phyloP scores from a whole-genome alignment of 495 filamentous ascomycete genomes.

The Rostrohypoxylon terebratum region DNA sequence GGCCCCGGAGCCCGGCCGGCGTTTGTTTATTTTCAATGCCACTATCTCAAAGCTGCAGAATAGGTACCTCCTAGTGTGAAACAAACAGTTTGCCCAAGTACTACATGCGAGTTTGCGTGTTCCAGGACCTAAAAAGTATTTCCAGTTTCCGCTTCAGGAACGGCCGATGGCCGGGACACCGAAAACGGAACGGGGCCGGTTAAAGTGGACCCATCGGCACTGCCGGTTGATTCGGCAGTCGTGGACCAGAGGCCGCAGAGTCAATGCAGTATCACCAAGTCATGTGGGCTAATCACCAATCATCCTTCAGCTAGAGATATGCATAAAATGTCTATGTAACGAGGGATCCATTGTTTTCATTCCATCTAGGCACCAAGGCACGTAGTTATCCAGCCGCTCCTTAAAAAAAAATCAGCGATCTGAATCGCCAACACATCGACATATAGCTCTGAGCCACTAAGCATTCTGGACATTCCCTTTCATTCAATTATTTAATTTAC shows the following conservation, averaged over 20 bases:
- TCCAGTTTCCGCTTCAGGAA: not conserved
- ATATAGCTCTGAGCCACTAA: not conserved
- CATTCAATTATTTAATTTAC: conserved; percentile 9
- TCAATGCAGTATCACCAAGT: conserved; percentile 1
- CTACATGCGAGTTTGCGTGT: not conserved
- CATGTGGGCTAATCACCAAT: not conserved
- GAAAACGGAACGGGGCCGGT: not conserved
- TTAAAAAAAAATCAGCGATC: not conserved
- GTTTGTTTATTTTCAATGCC: not conserved
- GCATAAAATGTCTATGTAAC: not conserved
- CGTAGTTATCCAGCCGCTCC: not conserved
- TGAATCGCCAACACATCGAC: not conserved
- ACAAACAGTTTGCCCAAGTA: not conserved
- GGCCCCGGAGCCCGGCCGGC: not conserved
- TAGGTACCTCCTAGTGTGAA: not conserved
- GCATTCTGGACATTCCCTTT: conserved; percentile 10
- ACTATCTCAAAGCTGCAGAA: not conserved
- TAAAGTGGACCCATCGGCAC: not conserved
- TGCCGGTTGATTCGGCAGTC: conserved; percentile 1
- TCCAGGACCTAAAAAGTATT: not conserved
- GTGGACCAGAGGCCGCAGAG: not conserved
- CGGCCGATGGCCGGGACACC: not conserved
- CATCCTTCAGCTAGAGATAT: not conserved
- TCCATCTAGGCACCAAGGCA: not conserved
- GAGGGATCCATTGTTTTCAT: not conserved